These are phyloP conservation scores for Penicillium waksmanii DNA, from an alignment of 495 filamentous ascomycete species.

Conservation along the genomic window DNA sequence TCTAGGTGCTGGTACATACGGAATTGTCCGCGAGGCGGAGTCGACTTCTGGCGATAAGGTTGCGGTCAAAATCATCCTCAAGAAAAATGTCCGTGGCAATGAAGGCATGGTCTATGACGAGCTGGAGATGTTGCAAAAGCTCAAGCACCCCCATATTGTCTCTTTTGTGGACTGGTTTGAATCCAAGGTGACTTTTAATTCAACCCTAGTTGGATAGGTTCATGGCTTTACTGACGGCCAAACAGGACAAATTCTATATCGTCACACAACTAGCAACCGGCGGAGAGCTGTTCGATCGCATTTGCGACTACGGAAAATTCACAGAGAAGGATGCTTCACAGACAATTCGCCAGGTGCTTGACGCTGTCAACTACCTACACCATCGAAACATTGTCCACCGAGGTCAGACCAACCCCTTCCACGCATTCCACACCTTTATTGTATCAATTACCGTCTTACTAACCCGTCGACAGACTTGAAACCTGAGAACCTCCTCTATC, in stretches of 20 bases:
- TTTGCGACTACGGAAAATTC: slow-evolving; percentile 98
- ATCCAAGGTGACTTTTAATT: slow-evolving; percentile 62
- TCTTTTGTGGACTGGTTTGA: slow-evolving; percentile 99
- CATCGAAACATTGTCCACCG: slow-evolving; percentile 94
- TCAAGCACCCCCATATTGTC: slow-evolving; percentile 96
- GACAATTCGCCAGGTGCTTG: slow-evolving; percentile 93
- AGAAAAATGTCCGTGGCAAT: slow-evolving; percentile 98
- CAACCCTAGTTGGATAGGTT: background rate
- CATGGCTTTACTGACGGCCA: slow-evolving; percentile 13
- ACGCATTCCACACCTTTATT: background rate
- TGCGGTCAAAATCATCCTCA: slow-evolving; percentile 98
- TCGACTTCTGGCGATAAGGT: slow-evolving; percentile 76
- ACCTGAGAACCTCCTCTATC: slow-evolving; percentile 96
- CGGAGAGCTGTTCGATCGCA: slow-evolving; percentile 96
- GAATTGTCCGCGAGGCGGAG: slow-evolving; percentile 95
- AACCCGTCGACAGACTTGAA: slow-evolving; percentile 76
- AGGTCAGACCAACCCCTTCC: slow-evolving; percentile 58
- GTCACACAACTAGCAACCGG: slow-evolving; percentile 96
- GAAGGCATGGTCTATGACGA: slow-evolving; percentile 99
- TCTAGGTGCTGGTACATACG: slow-evolving; percentile 95
- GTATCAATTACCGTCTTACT: slow-evolving; percentile 3
- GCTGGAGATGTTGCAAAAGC: slow-evolving; percentile 83
- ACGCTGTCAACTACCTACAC: slow-evolving; percentile 94
- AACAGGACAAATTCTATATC: slow-evolving; percentile 99
- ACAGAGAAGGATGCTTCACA: slow-evolving; percentile 98